Base-by-base conservation (phyloP, 2,329 filamentous ascomycete genomes). In the Hypoxylon sp. region DNA sequence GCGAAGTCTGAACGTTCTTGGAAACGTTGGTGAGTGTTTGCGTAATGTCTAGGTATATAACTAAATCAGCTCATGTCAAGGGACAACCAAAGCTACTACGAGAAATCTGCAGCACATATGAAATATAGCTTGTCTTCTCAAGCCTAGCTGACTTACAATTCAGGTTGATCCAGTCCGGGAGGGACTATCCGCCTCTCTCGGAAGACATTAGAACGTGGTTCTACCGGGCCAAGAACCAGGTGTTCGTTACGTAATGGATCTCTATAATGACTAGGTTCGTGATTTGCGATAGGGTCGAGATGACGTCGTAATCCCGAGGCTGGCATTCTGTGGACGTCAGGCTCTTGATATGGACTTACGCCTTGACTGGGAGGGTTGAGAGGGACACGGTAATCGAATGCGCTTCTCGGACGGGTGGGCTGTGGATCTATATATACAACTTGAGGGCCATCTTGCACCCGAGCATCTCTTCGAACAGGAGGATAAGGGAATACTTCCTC, bases 361-460 rank as follows among this genome's bases (percentile, higher is more conserved):
- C 53, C 68, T 4, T 58, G 55, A 45, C 25, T 57, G 34, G 50
- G 19, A 45, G 61, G 66, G 45, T 43, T 55, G 38, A 43, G 36
- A 52, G 36, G 49, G 36, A 65, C 55, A 41, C 61, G 69, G 52
- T 56, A 69, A 49, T 64, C 65, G 32, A 66, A 49, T 4, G 60
- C 45, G 50, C 57, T 65, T 57, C 67, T 62, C 19, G 70, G 32
- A 23, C 56, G 71, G 32, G 48, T 30, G 38, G 50, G 51, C 6
- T 67, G 59, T 13, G 70, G 67, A 58, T 75, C 65, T n/a, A 73
- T 25, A 60, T 73, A 75, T 43, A 74, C 62, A 28, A 76, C 65
- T 45, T 63, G 63, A 10, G 67, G 38, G 9, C 64, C 52, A 52
- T 72, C 72, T 57, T 65, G 63, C 38, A 60, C 25, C 21, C 55